A percentile compares a stretch with the other conserved stretches of the same genome.
Conservation (phyloP, 2,329 filamentous ascomycete genomes). For the Apiospora pterosperma region DNA sequence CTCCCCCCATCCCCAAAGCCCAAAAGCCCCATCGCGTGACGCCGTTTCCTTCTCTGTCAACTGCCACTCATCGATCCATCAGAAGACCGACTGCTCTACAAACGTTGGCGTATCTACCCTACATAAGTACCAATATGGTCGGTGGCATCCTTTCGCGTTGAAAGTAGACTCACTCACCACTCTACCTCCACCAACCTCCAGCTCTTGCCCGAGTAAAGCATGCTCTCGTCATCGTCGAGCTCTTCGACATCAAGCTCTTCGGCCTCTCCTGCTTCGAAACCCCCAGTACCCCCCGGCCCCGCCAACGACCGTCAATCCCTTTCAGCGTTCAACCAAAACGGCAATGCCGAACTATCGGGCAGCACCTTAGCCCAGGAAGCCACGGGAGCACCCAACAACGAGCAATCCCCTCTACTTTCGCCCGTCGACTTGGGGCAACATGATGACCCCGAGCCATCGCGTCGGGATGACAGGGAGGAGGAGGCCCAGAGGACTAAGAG, state of each 20-base stretch:
- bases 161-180: not conserved
- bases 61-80: not conserved
- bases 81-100: not conserved
- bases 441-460: slow-evolving; percentile 19
- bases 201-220: slow-evolving; percentile 17
- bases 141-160: not conserved
- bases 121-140: not conserved
- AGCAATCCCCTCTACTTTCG: slow-evolving; percentile 48
- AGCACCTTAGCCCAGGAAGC: slow-evolving; percentile 19
- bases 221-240: slow-evolving; percentile 37
- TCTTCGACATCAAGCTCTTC: slow-evolving; percentile 13
- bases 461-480: slow-evolving; percentile 37
- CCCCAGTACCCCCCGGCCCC: not conserved
- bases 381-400: slow-evolving; percentile 28
- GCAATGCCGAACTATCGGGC: slow-evolving; percentile 6
- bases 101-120: not conserved
- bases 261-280: not conserved
- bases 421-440: slow-evolving; percentile 30
- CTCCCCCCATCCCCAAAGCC: not conserved
- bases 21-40: not conserved
- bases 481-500: slow-evolving; percentile 68
- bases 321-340: not conserved
- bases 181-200: not conserved
- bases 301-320: not conserved
- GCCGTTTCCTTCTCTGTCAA: not conserved